Percentiles rank a stretch among this genome's conserved stretches.
These are phyloP conservation scores for Boletus subcaerulescens DNA, from an alignment of 768 basidiomycete species.

Conservation along the genomic window DNA sequence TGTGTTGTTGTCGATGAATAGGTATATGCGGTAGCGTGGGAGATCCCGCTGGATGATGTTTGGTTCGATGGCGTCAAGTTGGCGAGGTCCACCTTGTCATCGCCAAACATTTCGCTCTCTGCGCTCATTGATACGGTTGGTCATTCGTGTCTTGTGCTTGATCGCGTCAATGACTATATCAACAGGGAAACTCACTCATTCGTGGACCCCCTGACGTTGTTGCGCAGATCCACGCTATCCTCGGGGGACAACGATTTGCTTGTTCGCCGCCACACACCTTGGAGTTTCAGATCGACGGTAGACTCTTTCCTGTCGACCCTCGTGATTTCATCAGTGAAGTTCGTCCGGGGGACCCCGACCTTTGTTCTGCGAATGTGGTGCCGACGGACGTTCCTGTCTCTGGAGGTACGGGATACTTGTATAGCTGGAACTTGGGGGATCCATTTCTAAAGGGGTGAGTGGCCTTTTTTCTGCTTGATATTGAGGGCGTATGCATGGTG, in stretches of 20 bases:
- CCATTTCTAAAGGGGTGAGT: constrained; percentile 75
- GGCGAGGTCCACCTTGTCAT: constrained; percentile 51
- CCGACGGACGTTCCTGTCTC: constrained; percentile 58
- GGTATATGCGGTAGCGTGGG: constrained; percentile 69
- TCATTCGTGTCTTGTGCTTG: neutral
- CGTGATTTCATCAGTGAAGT: constrained; percentile 60
- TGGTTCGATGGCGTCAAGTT: constrained; percentile 64
- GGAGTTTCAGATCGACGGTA: constrained; percentile 66
- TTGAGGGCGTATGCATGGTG: neutral
- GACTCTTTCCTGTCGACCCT: constrained; percentile 69
- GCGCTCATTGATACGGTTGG: constrained; percentile 70
- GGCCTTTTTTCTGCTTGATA: neutral
- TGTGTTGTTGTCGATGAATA: constrained; percentile 17
- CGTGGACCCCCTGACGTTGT: constrained; percentile 72
- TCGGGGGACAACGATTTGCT: constrained; percentile 49
- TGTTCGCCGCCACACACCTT: constrained; percentile 63
- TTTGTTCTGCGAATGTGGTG: constrained; percentile 55
- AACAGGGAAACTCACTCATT: constrained; percentile 71
- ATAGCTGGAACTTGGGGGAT: constrained; percentile 75
- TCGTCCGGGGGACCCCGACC: constrained; percentile 34
- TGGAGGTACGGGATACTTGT: constrained; percentile 54
- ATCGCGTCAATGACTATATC: neutral
- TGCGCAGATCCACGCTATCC: constrained; percentile 37
- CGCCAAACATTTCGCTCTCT: constrained; percentile 50
- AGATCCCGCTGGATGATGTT: constrained; percentile 66